These are phyloP conservation scores for Podospora sp. DNA, from an alignment of 495 filamentous ascomycete species.

Conservation along the genomic window DNA sequence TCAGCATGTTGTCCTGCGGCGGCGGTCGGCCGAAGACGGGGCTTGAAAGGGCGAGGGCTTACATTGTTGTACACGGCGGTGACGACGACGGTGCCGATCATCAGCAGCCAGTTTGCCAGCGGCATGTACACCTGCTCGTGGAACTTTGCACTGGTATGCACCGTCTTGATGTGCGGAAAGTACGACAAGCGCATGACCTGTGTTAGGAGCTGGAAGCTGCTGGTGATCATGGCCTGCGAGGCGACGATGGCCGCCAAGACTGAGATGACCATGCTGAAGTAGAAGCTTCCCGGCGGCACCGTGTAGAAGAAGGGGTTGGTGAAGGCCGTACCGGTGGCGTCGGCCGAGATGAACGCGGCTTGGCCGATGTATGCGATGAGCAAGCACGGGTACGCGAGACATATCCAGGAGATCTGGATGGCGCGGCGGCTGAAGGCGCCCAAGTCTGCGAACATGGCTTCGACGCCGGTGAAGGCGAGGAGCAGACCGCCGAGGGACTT, in stretches of 20 bases:
- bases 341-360: slow-evolving; percentile 66
- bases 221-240: slow-evolving; percentile 75
- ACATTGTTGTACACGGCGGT: slow-evolving; percentile 70
- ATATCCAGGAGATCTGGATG: slow-evolving; percentile 67
- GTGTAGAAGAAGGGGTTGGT: slow-evolving; percentile 72
- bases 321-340: slow-evolving; percentile 58
- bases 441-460: slow-evolving; percentile 74
- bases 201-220: slow-evolving; percentile 65
- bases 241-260: slow-evolving; percentile 73
- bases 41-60: background rate
- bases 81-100: slow-evolving; percentile 71
- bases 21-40: background rate
- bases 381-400: slow-evolving; percentile 65
- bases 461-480: slow-evolving; percentile 72
- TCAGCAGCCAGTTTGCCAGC: slow-evolving; percentile 70
- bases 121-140: slow-evolving; percentile 76
- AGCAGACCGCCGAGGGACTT: slow-evolving; percentile 67
- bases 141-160: slow-evolving; percentile 66
- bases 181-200: slow-evolving; percentile 76
- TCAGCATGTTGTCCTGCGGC: background rate
- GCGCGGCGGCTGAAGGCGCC: slow-evolving; percentile 67
- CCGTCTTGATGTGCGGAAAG: slow-evolving; percentile 71
- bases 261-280: slow-evolving; percentile 64
- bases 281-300: slow-evolving; percentile 67
- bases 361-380: slow-evolving; percentile 72